Conservation (phyloP, 192 early-diverging fungal species). For the Gaertneriomyces semiglobifer region DNA sequence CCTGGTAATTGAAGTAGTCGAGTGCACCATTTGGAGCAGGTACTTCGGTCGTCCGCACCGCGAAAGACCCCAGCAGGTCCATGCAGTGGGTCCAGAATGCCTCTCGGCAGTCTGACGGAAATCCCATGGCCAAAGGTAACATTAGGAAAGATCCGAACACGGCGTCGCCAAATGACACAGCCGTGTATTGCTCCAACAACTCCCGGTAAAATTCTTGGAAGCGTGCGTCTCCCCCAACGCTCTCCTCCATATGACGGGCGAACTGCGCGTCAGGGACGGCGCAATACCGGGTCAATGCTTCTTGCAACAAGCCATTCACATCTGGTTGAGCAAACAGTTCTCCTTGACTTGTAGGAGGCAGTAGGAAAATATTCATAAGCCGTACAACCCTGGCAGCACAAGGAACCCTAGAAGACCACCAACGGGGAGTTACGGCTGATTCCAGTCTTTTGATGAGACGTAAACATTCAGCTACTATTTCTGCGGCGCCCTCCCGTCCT, state of each 20-base stretch:
- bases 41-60: slow-evolving; percentile 1
- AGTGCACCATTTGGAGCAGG: not conserved
- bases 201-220: slow-evolving; percentile 43
- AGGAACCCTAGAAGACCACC: slow-evolving; percentile 6
- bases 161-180: slow-evolving; percentile 38
- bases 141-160: slow-evolving; percentile 34
- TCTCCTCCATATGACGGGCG: not conserved
- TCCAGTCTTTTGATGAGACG: not conserved
- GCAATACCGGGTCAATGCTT: slow-evolving; percentile 1
- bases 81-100: slow-evolving; percentile 38
- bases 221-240: slow-evolving; percentile 3
- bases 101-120: slow-evolving; percentile 35
- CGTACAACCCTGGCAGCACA: slow-evolving; percentile 8
- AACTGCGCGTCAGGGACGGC: not conserved
- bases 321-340: slow-evolving; percentile 25
- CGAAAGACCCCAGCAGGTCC: slow-evolving; percentile 12
- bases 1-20: not conserved
- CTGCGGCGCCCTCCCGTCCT: slow-evolving; percentile 10
- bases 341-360: slow-evolving; percentile 19
- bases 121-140: slow-evolving; percentile 30
- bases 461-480: slow-evolving; percentile 14
- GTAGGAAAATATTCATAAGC: slow-evolving; percentile 33
- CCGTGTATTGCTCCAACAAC: slow-evolving; percentile 37
- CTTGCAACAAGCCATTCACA: not conserved
- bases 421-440: not conserved